Base-by-base conservation (phyloP, 768 basidiomycete genomes). In the Coprinopsis sp. region DNA sequence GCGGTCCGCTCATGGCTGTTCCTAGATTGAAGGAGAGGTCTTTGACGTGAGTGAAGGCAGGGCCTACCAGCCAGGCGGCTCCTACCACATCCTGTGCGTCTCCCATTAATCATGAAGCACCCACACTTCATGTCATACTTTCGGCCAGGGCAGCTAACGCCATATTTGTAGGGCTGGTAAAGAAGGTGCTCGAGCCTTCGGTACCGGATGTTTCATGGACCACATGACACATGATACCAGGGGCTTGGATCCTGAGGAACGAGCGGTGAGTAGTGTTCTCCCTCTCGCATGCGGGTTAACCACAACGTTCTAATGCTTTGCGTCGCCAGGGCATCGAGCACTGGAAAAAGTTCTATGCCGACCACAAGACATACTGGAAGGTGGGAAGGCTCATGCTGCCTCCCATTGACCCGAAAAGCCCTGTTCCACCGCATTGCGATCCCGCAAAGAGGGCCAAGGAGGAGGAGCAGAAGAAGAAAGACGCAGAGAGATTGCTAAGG, bases 171-270 rank as follows among this genome's bases (percentile, higher is more conserved):
- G 88, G 66, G 83, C 90, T 52, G 93, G 94, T 11, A 65, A 76
- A 43, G 93, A 97, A 64, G 91, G 90, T n/a, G 87, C 90, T 22
- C 73, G 94, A 54, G 87, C 93, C 0, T 98, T 91, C 64, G 90
- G 79, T 36, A 98, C 94, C 2, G 93, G 93, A 8, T 98, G 94
- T 63, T 96, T 97, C 72, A 76, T 81, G 56, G 80, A 80, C 3
- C 94, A 98, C 66, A 79, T 81, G 36, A 97, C 93, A 30, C 87
- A 96, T 67, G 94, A 98, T 68, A 70, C 86, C 51, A 83, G 94
- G 51, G 95, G 87, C 13, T 65, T 98, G 54, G 74, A 72, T 28
- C 80, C 84, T 42, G 64, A 69, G 49, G 90, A 97, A 66, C 62
- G 86, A 51, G 64, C 72, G 60, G 94, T 88, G 62, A 57, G 80